These are phyloP conservation scores for Salix caprea DNA, from an alignment of 345 rosid species.

Conservation along the genomic window DNA sequence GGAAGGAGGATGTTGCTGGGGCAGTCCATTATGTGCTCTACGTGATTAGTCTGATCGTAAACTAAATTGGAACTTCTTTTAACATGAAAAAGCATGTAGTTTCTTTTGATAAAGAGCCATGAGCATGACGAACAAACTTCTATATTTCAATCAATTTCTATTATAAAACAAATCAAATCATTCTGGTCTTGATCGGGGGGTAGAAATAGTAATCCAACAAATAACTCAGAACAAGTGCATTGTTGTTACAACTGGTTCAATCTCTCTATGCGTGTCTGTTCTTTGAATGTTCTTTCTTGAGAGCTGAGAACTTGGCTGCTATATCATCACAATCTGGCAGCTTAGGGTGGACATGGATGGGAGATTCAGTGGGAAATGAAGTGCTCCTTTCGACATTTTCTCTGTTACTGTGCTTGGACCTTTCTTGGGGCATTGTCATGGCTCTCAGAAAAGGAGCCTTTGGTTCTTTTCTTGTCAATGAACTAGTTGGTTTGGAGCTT, in stretches of 20 bases:
- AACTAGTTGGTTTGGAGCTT: not conserved
- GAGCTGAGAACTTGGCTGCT: constrained; percentile 58
- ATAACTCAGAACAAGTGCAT: not conserved
- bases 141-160: not conserved
- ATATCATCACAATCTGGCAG: constrained; percentile 84
- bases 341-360: constrained; percentile 80
- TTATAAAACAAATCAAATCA: not conserved
- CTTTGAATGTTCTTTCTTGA: constrained; percentile 44
- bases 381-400: constrained; percentile 26
- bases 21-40: not conserved
- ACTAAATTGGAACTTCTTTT: not conserved
- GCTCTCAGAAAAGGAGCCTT: constrained; percentile 37
- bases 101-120: not conserved
- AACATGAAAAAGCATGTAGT: not conserved
- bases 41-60: not conserved
- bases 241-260: not conserved
- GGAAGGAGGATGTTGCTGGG: no score
- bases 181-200: not conserved
- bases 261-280: not conserved
- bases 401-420: constrained; percentile 18
- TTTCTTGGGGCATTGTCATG: constrained; percentile 54
- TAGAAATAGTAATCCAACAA: not conserved
- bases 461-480: constrained; percentile 8
- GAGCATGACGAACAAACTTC: not conserved
- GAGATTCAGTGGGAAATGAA: constrained; percentile 39